Percentiles rank a stretch among this genome's conserved stretches.
Evolutionary conservation across 257 asterid genomes (phyloP).

Genomic region (Asclepias syriaca): DNA sequence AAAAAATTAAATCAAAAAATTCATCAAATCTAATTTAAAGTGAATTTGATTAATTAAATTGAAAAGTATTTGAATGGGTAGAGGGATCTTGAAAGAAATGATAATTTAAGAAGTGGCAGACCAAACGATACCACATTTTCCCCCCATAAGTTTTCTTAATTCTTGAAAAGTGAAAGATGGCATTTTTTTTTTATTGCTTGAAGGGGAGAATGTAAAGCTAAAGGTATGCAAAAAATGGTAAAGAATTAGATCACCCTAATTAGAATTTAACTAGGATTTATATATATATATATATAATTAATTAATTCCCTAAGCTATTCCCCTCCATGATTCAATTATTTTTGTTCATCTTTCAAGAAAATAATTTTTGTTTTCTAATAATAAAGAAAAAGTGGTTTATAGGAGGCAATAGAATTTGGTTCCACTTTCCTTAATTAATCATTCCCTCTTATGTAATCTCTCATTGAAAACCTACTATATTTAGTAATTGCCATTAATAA

Average conservation of each 20-base stretch:
- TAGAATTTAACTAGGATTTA: background rate
- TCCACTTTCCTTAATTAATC: background rate
- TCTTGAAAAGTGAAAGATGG: background rate
- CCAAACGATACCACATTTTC: background rate
- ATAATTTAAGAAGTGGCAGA: conserved; percentile 2
- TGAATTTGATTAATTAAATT: background rate
- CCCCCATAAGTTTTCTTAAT: background rate
- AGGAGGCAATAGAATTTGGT: background rate
- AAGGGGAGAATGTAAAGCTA: background rate
- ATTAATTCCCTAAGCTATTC: no score
- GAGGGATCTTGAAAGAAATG: background rate
- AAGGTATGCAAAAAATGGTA: background rate
- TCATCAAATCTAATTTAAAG: background rate
- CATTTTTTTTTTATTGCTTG: background rate
- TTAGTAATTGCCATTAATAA: no score
- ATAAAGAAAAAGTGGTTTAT: background rate
- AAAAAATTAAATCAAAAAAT: no score
- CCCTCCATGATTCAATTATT: background rate
- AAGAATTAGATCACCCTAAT: background rate
- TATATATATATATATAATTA: no score
- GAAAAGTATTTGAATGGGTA: background rate
- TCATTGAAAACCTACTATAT: background rate
- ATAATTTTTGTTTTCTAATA: background rate
- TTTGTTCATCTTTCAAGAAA: background rate
- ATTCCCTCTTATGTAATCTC: background rate